These are phyloP conservation scores for Endothia cerciana DNA, from an alignment of 2,329 filamentous ascomycete genomes.

Conservation along the genomic window DNA sequence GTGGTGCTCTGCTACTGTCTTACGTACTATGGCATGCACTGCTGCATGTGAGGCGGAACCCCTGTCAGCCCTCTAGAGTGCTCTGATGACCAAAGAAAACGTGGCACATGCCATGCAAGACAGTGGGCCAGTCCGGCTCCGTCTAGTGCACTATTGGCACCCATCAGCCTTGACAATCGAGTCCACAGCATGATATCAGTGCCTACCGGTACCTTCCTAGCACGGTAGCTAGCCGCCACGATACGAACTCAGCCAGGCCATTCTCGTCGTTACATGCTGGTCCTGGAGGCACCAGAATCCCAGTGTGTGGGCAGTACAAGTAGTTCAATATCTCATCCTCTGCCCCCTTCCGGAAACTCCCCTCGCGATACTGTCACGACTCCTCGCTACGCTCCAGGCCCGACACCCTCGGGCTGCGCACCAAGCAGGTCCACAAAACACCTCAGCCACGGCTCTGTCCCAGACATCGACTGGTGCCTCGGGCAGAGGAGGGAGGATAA, in stretches of 20 bases:
- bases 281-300: neutral
- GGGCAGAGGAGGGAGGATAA: constrained; percentile 26
- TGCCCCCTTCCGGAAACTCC: neutral
- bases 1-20: neutral
- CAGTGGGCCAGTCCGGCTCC: neutral
- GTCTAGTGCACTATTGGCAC: neutral
- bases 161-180: neutral
- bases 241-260: neutral
- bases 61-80: neutral
- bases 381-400: constrained; percentile 12
- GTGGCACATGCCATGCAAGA: neutral
- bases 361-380: constrained; percentile 20
- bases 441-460: constrained; percentile 18
- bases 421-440: constrained; percentile 7
- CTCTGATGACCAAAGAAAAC: neutral
- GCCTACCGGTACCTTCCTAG: neutral
- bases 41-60: neutral
- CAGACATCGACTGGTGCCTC: constrained; percentile 23
- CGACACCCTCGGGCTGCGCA: constrained; percentile 12
- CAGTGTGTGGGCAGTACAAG: constrained; percentile 27
- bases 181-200: constrained; percentile 9
- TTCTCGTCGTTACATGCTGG: neutral
- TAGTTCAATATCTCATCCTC: constrained; percentile 27
- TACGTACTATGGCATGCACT: too few relatives aligned
- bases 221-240: neutral